Conservation (phyloP, 1,284 basidiomycete species). For the Ustilago tritici region DNA sequence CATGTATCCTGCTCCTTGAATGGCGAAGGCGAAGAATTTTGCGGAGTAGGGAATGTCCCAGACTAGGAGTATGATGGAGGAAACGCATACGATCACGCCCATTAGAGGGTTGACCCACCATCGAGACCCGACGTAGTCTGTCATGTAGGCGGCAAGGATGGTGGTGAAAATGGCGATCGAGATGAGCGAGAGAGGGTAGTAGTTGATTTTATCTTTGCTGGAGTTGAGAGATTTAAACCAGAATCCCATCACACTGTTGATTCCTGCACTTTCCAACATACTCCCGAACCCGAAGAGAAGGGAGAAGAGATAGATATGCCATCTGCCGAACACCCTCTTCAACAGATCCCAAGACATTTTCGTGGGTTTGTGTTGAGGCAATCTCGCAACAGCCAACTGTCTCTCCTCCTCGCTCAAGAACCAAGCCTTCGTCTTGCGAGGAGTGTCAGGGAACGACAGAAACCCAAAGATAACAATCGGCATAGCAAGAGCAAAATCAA, state of each 20-base stretch:
- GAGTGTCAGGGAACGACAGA: conserved; percentile 79
- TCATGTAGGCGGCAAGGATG: conserved; percentile 38
- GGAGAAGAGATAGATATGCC: conserved; percentile 72
- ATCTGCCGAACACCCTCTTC: conserved; percentile 75
- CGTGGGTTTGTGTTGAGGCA: conserved; percentile 72
- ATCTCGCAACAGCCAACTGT: conserved; percentile 32
- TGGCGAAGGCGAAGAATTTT: conserved; percentile 60
- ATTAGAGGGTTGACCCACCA: conserved; percentile 54
- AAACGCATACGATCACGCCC: conserved; percentile 37
- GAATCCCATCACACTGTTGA: conserved; percentile 81
- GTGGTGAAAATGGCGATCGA: conserved; percentile 53
- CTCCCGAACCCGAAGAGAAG: conserved; percentile 74
- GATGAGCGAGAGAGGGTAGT: conserved; percentile 50
- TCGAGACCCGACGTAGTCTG: conserved; percentile 36
- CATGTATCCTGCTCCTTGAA: conserved; percentile 59
- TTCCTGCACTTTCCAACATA: conserved; percentile 79
- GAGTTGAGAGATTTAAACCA: conserved; percentile 75
- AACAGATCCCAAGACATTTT: conserved; percentile 68
- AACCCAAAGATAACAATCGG: conserved; percentile 79
- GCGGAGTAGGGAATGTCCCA: conserved; percentile 57
- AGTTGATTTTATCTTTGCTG: conserved; percentile 41
- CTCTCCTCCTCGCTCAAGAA: conserved; percentile 76
- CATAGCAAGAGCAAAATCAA: conserved; percentile 80
- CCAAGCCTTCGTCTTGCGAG: conserved; percentile 76
- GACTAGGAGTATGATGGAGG: conserved; percentile 48